phyloP scores from a whole-genome alignment of 2,329 filamentous ascomycete genomes.

The Decorospora gaudefroyi region DNA sequence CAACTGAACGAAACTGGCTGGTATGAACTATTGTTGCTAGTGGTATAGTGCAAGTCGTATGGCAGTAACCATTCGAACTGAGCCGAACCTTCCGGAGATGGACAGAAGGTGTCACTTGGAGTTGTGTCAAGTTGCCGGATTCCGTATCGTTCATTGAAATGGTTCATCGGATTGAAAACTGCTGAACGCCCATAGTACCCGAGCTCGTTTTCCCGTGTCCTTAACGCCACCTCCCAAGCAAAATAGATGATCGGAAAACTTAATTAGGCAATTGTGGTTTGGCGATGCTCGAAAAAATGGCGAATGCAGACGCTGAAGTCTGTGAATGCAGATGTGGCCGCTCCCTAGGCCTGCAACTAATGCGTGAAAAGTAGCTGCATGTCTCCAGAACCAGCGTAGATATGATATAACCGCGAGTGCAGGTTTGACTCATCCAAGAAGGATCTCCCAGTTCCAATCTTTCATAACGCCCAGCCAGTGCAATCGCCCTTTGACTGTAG shows the following conservation, averaged over 20 bases:
- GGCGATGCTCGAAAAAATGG: not conserved
- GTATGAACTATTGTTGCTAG: not conserved
- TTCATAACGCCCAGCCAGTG: slow-evolving; percentile 75
- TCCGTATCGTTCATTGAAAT: too few relatives aligned
- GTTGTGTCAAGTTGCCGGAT: too few relatives aligned
- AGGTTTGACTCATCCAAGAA: slow-evolving; percentile 26
- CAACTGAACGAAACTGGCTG: not conserved
- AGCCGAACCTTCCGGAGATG: too few relatives aligned
- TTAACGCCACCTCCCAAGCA: too few relatives aligned
- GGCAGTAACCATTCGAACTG: too few relatives aligned
- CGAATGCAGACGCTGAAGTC: not conserved
- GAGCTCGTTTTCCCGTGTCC: too few relatives aligned
- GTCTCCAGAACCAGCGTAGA: too few relatives aligned
- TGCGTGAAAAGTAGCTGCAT: not conserved
- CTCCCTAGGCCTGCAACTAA: not conserved
- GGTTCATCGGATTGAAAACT: too few relatives aligned
- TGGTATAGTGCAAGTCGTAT: too few relatives aligned
- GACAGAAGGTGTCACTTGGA: too few relatives aligned
- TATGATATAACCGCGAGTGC: not conserved
- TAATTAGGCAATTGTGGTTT: slow-evolving; percentile 7
- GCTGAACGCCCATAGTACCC: too few relatives aligned
- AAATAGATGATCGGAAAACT: too few relatives aligned
- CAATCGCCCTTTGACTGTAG: slow-evolving; percentile 66
- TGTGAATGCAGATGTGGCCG: not conserved
- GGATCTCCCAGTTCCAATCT: slow-evolving; percentile 69